Percentiles rank a stretch among this genome's conserved stretches.
Conservation (phyloP, 73 alveolate species). For the Paramecium sonneborni region DNA sequence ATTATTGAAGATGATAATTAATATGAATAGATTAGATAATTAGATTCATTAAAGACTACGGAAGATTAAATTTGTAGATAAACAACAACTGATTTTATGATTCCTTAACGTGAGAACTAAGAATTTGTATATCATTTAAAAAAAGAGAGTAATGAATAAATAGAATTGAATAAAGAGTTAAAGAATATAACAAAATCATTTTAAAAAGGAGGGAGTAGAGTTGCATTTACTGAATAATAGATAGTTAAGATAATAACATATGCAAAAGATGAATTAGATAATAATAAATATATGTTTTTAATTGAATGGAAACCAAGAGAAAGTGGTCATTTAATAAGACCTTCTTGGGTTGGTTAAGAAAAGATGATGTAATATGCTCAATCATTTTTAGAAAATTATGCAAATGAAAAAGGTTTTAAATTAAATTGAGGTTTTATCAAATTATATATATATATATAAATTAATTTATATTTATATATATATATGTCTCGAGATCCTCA, state of each 20-base stretch:
- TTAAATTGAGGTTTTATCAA: background rate
- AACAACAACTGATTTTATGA: background rate
- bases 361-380: background rate
- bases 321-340: background rate
- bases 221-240: background rate
- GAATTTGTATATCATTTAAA: background rate
- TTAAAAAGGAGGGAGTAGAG: slow-evolving; percentile 20
- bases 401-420: background rate
- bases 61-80: background rate
- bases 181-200: background rate
- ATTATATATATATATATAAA: background rate
- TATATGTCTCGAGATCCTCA: slow-evolving; percentile 1
- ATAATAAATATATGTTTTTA: background rate
- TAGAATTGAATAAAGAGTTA: background rate
- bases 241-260: background rate
- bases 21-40: background rate
- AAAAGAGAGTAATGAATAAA: background rate
- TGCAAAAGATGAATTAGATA: background rate
- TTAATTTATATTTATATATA: background rate
- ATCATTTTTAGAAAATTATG: background rate
- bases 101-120: background rate
- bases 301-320: slow-evolving; percentile 25
- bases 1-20: background rate
- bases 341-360: slow-evolving; percentile 17
- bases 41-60: background rate